A percentile compares a stretch with the other conserved stretches of the same genome.
phyloP scores from a whole-genome alignment of 75 land plant genomes.

The Pinus albicaulis region DNA sequence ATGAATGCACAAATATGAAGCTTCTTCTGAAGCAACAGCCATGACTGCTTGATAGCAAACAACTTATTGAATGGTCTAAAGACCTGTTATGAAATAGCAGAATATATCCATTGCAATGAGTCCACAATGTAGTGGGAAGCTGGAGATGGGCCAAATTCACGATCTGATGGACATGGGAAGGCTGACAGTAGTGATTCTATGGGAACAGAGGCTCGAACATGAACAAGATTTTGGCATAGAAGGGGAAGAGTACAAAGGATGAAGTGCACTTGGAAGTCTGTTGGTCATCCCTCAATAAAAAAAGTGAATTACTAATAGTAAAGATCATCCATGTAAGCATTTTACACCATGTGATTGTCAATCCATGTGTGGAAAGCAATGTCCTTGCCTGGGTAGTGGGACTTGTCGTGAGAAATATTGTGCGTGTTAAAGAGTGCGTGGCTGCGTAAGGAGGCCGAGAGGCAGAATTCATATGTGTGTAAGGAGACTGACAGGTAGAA shows the following conservation, averaged over 20 bases:
- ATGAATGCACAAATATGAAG: slow-evolving; percentile 93
- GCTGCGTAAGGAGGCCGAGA: too few relatives aligned
- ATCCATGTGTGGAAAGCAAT: too few relatives aligned
- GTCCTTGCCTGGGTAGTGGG: too few relatives aligned
- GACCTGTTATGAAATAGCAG: slow-evolving; percentile 78
- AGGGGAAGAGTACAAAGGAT: slow-evolving; percentile 80
- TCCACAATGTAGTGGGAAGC: slow-evolving; percentile 16
- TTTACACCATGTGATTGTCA: too few relatives aligned
- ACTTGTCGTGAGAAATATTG: slow-evolving; percentile 99
- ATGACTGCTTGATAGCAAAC: slow-evolving; percentile 88
- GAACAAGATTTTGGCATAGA: slow-evolving; percentile 70
- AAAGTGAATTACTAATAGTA: slow-evolving; percentile 74
- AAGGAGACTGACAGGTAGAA: too few relatives aligned
- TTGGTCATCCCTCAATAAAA: too few relatives aligned
- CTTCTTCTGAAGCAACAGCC: slow-evolving; percentile 70
- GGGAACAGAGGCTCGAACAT: too few relatives aligned
- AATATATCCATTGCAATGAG: slow-evolving; percentile 53
- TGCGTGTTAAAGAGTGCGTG: too few relatives aligned
- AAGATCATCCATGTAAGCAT: slow-evolving; percentile 89
- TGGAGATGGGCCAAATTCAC: slow-evolving; percentile 35
- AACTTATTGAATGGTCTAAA: slow-evolving; percentile 84
- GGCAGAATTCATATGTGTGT: too few relatives aligned
- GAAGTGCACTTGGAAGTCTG: slow-evolving; percentile 91
- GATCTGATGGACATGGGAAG: slow-evolving; percentile 49
- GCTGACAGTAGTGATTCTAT: too few relatives aligned